A percentile compares a stretch with the other conserved stretches of the same genome.
Conservation (phyloP, 176 grass and related monocot genomes). For the Oryza meridionalis region DNA sequence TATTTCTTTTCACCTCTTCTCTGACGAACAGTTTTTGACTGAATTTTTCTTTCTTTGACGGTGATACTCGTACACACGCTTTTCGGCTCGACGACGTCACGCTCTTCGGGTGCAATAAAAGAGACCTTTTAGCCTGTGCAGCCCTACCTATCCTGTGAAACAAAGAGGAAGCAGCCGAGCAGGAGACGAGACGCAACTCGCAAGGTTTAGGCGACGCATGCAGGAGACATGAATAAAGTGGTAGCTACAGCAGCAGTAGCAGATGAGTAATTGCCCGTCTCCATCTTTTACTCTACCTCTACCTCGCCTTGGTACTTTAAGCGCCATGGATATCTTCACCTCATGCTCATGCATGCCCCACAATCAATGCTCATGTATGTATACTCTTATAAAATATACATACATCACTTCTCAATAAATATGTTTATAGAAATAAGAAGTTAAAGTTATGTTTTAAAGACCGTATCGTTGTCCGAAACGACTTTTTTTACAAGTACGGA, state of each 20-base stretch:
- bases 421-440: too few species aligned
- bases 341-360: too few species aligned
- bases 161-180: too few species aligned
- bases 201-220: background rate
- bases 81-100: background rate
- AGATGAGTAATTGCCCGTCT: slow-evolving; percentile 26
- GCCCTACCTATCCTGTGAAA: slow-evolving; percentile 46
- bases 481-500: too few species aligned
- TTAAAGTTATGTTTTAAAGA: too few species aligned
- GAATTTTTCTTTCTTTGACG: background rate
- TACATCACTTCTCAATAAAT: too few species aligned
- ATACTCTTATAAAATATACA: too few species aligned
- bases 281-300: background rate
- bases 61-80: too few species aligned
- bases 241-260: background rate
- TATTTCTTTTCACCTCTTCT: background rate
- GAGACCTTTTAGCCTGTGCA: slow-evolving; percentile 25
- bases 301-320: slow-evolving; percentile 44
- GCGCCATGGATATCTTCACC: slow-evolving; percentile 7
- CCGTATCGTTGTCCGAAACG: too few species aligned
- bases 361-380: background rate
- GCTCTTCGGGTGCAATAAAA: slow-evolving; percentile 33
- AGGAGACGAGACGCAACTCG: too few species aligned
- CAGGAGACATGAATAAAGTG: slow-evolving; percentile 38
- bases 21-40: slow-evolving; percentile 10